Evolutionary conservation across 106 monocot genomes (phyloP).

Genomic region (Allium cepa): DNA sequence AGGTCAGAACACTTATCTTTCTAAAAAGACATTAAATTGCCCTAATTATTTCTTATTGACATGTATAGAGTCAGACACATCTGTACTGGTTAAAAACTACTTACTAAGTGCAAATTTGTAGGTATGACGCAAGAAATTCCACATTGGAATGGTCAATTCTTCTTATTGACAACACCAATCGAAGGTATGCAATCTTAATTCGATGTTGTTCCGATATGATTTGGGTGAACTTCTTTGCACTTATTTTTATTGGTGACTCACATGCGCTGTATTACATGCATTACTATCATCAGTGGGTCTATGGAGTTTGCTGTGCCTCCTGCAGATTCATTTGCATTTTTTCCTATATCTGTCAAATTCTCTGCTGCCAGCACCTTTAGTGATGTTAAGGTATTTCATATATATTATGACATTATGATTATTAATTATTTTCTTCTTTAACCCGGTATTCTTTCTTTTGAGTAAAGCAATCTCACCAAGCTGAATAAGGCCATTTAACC

Average conservation of each 20-base stretch:
- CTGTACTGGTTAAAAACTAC: too few species aligned
- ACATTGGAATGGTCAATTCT: constrained; percentile 88
- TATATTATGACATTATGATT: too few species aligned
- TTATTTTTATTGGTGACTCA: neutral
- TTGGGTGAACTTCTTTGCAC: too few species aligned
- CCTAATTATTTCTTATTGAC: too few species aligned
- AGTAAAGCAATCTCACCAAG: neutral
- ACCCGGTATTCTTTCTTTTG: neutral
- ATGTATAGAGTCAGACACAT: too few species aligned
- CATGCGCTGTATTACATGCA: neutral
- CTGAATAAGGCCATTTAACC: neutral
- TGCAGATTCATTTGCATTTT: constrained; percentile 70
- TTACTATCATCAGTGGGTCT: constrained; percentile 61
- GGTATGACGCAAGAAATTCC: constrained; percentile 84
- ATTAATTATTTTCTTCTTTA: too few species aligned
- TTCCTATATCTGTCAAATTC: constrained; percentile 78
- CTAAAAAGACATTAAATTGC: too few species aligned
- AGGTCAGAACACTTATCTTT: too few species aligned
- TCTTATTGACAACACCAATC: constrained; percentile 88
- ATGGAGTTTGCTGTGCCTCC: constrained; percentile 97
- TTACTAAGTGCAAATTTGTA: constrained; percentile 6
- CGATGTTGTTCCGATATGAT: too few species aligned
- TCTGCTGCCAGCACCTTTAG: constrained; percentile 76
- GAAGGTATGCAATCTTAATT: constrained; percentile 39
- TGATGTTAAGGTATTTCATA: constrained; percentile 87